Percentiles rank a stretch among this genome's conserved stretches.
Conservation (phyloP, 306 rosid species). For the Citrullus amarus region DNA sequence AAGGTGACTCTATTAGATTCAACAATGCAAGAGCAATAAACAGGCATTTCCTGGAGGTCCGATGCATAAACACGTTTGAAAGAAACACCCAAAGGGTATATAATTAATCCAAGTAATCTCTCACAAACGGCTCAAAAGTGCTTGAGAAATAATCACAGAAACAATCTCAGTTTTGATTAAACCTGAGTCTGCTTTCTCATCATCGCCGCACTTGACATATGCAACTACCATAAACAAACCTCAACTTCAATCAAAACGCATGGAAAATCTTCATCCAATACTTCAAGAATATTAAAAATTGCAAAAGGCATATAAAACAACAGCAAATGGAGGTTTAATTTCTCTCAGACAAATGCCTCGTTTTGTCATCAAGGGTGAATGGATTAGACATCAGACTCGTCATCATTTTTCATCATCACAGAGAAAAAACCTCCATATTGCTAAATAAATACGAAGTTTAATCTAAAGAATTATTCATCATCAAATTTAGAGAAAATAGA, state of each 20-base stretch:
- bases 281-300: neutral
- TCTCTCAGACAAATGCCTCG: conserved; percentile 32
- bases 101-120: neutral
- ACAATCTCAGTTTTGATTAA: neutral
- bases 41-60: too few species aligned
- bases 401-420: conserved; percentile 22
- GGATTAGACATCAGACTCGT: conserved; percentile 26
- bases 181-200: neutral
- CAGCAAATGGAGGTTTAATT: neutral
- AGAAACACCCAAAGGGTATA: too few species aligned
- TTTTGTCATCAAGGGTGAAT: conserved; percentile 20
- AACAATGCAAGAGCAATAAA: too few species aligned
- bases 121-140: conserved; percentile 9
- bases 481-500: too few species aligned
- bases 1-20: too few species aligned
- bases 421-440: conserved; percentile 5
- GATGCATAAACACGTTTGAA: too few species aligned
- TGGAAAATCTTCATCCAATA: neutral
- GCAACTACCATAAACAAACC: too few species aligned
- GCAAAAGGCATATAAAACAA: too few species aligned
- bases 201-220: neutral
- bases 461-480: neutral
- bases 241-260: neutral
- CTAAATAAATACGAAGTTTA: neutral
- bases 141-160: conserved; percentile 10